A percentile compares a stretch with the other conserved stretches of the same genome.
phyloP scores from a whole-genome alignment of 2,329 filamentous ascomycete species.

The Leptographium lundbergii region DNA sequence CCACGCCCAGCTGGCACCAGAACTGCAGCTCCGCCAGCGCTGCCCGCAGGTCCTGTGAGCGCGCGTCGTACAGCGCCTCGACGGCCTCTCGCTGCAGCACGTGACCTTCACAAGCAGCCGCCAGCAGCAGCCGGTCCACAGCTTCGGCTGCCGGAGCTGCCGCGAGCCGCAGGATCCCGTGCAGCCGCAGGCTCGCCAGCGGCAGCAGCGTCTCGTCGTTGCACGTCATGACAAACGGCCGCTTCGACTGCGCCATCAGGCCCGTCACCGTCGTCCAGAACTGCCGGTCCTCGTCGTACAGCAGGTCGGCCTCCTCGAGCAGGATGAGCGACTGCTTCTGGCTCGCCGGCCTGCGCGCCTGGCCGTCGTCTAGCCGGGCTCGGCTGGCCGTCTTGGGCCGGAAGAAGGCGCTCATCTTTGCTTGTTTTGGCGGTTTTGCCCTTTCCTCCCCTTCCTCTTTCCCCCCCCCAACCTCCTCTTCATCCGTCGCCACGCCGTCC shows the following conservation, averaged over 20 bases:
- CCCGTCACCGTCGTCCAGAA: constrained; percentile 79
- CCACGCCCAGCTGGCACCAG: constrained; percentile 94
- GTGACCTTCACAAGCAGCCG: constrained; percentile 86
- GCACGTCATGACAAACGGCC: constrained; percentile 91
- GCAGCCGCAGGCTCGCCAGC: constrained; percentile 57
- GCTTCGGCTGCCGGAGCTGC: constrained; percentile 53
- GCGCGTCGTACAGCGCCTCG: constrained; percentile 55
- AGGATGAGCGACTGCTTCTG: constrained; percentile 94
- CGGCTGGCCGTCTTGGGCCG: constrained; percentile 32
- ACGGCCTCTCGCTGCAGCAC: constrained; percentile 56
- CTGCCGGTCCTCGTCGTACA: constrained; percentile 91
- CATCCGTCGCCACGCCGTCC: background rate
- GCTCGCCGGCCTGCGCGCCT: constrained; percentile 23
- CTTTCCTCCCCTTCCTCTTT: background rate
- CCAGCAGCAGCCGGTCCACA: constrained; percentile 65
- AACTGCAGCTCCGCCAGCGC: constrained; percentile 78
- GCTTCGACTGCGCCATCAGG: constrained; percentile 72
- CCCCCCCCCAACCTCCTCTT: background rate
- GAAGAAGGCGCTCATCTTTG: constrained; percentile 74
- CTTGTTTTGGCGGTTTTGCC: constrained; percentile 45
- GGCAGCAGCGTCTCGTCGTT: constrained; percentile 82
- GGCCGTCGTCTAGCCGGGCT: background rate
- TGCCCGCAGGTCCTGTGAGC: constrained; percentile 62
- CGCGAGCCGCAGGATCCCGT: constrained; percentile 71
- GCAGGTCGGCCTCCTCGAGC: constrained; percentile 82